Percentiles rank a stretch among this genome's conserved stretches.
These are phyloP conservation scores for Rhododendron ferrugineum DNA, from an alignment of 148 eudicot species.

Conservation along the genomic window DNA sequence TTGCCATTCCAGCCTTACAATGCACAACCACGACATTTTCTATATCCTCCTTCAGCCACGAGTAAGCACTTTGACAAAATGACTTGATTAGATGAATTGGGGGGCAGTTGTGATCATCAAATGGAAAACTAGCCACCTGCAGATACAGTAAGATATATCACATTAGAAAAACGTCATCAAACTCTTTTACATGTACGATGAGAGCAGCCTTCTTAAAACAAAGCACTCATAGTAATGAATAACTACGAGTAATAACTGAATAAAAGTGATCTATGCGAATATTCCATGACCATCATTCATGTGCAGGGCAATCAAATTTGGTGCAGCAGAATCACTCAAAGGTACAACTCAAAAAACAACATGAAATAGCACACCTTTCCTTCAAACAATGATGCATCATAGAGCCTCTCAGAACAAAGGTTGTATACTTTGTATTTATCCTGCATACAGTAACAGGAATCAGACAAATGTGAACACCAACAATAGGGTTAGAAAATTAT, in stretches of 20 bases:
- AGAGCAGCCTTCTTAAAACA: not conserved
- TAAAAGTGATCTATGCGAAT: not conserved
- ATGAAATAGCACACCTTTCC: slow-evolving; percentile 67
- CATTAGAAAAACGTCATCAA: not conserved
- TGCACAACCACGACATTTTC: slow-evolving; percentile 98
- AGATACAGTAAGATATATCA: slow-evolving; percentile 7
- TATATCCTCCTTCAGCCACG: slow-evolving; percentile 99
- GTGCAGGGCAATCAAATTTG: not conserved
- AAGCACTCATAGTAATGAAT: not conserved
- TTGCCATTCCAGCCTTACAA: slow-evolving; percentile 99
- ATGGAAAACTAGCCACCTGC: slow-evolving; percentile 97
- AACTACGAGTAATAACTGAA: not conserved
- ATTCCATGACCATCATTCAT: not conserved
- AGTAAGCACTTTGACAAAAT: slow-evolving; percentile 95
- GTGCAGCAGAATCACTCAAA: not conserved
- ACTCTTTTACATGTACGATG: not conserved
- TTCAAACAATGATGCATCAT: slow-evolving; percentile 93
- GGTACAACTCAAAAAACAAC: not conserved
- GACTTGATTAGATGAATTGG: slow-evolving; percentile 77
- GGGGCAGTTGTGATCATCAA: slow-evolving; percentile 99
- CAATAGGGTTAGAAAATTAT: not conserved
- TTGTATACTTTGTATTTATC: slow-evolving; percentile 96
- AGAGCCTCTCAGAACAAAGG: slow-evolving; percentile 97
- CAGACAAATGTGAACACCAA: not conserved
- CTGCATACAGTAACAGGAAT: slow-evolving; percentile 38